Base-by-base conservation (phyloP, 2,329 filamentous ascomycete species). In the Aspergillus phoenicis region DNA sequence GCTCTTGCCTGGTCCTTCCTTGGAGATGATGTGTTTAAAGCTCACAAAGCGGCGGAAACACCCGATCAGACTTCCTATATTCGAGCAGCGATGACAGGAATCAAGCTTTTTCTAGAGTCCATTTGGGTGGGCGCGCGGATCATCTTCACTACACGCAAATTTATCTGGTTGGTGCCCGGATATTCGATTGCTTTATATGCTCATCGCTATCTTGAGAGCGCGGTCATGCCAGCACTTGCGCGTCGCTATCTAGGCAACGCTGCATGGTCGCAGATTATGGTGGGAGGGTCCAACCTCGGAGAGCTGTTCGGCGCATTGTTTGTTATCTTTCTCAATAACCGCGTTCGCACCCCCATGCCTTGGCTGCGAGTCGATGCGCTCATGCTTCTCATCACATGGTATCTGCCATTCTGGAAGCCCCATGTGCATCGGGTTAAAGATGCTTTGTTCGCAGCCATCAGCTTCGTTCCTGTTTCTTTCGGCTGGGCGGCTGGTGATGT, bases 401-500 rank as follows among this genome's bases (percentile, higher is more conserved):
- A 65, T 22, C 30, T 65, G 15, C 61, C 63, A 6, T 63, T 58
- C 30, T 65, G 63, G 63, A 59, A 54, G 6, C 63, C 63, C 7
- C 24, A 17, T 5, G 17, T 38, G n/a, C 53, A 39, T 15, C 43
- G 60, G 15, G 45, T 59, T 8, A 52, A 38, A 13, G 49, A 59
- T 47, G 63, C 63, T 13, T 63, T 59, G 61, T 49, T 61, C 6
- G 63, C 61, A 6, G 63, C 63, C 6, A 59, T 59, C 13, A 63
- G 49, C 8, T 65, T 65, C 13, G 28, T 65, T 20, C 63, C 63
- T 0, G 59, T 65, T 13, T 63, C 61, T 11, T 65, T 65, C 20
- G 63, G 61, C 17, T 65, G 63, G 63, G 63, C 61, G 1, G 63
- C 61, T 10, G 63, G 61, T 8, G 63, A 65, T 39, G 63, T 63